Percentiles rank a stretch among this genome's conserved stretches.
phyloP scores from a whole-genome alignment of 116 monocot genomes.

The Thalassia testudinum region DNA sequence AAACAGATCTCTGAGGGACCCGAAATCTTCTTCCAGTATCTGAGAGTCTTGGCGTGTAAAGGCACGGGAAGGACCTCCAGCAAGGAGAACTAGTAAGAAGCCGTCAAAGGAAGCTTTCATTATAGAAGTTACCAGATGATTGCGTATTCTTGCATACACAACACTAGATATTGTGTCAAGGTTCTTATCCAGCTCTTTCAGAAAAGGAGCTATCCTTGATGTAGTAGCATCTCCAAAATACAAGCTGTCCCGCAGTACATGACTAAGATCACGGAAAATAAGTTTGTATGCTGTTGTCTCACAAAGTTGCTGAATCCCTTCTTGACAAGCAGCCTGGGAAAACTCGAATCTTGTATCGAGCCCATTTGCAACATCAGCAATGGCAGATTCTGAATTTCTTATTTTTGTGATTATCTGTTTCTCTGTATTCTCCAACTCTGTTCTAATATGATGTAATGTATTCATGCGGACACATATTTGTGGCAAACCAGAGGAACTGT shows the following conservation, averaged over 20 bases:
- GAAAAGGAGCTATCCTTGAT: conserved; percentile 45
- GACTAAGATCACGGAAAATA: conserved; percentile 68
- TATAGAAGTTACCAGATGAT: conserved; percentile 64
- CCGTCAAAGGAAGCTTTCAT: conserved; percentile 98
- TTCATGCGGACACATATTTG: conserved; percentile 26
- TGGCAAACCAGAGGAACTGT: conserved; percentile 6
- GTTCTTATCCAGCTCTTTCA: conserved; percentile 67
- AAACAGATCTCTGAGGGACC: conserved; percentile 46
- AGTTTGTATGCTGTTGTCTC: conserved; percentile 77
- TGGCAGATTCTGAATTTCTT: conserved; percentile 58
- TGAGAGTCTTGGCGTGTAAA: conserved; percentile 61
- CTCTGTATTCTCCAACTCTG: conserved; percentile 15
- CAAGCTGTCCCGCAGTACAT: conserved; percentile 61
- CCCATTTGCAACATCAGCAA: conserved; percentile 50
- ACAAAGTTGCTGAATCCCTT: conserved; percentile 80
- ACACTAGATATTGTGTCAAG: conserved; percentile 64
- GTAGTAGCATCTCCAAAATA: conserved; percentile 46
- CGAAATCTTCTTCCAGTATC: conserved; percentile 78
- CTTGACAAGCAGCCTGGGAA: conserved; percentile 52
- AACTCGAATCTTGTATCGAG: conserved; percentile 57
- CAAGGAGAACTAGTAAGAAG: conserved; percentile 75
- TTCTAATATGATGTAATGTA: conserved; percentile 15
- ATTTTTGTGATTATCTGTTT: conserved; percentile 14
- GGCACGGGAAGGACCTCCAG: conserved; percentile 71
- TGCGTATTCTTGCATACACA: conserved; percentile 50